Conservation (phyloP, 805 yeast species). For the Torulaspora gathmanii region DNA sequence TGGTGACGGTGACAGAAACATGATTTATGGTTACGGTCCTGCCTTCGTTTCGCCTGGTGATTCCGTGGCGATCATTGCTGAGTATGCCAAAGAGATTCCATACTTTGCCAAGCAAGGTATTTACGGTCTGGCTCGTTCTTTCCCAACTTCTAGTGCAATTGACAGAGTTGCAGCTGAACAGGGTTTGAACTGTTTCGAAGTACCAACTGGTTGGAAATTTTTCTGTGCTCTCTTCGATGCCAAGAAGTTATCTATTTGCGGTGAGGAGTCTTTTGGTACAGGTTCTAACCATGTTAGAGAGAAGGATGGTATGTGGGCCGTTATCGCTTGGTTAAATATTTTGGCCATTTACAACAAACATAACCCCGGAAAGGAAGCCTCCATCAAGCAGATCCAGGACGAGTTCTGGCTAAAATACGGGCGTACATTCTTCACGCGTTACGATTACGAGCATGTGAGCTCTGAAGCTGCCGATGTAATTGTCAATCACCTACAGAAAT, state of each 20-base stretch:
- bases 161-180: conserved; percentile 82
- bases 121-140: conserved; percentile 89
- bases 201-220: conserved; percentile 99
- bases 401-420: conserved; percentile 91
- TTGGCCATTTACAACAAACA: conserved; percentile 72
- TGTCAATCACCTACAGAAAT: conserved; percentile 47
- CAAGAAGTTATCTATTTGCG: conserved; percentile 89
- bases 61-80: conserved; percentile 95
- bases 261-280: conserved; percentile 97
- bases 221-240: conserved; percentile 95
- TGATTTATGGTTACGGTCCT: conserved; percentile 88
- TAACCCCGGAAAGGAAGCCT: conserved; percentile 53
- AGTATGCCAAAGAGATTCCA: conserved; percentile 88
- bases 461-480: conserved; percentile 69
- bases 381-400: conserved; percentile 74
- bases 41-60: conserved; percentile 98
- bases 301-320: conserved; percentile 97
- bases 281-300: conserved; percentile 97
- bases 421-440: conserved; percentile 94
- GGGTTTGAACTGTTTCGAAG: conserved; percentile 78
- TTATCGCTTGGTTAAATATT: conserved; percentile 94
- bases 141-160: conserved; percentile 95
- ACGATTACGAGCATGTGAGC: conserved; percentile 83
- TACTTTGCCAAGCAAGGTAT: conserved; percentile 83
- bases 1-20: conserved; percentile 98